Conservation (phyloP, 306 rosid genomes). For the Prunus armeniaca region DNA sequence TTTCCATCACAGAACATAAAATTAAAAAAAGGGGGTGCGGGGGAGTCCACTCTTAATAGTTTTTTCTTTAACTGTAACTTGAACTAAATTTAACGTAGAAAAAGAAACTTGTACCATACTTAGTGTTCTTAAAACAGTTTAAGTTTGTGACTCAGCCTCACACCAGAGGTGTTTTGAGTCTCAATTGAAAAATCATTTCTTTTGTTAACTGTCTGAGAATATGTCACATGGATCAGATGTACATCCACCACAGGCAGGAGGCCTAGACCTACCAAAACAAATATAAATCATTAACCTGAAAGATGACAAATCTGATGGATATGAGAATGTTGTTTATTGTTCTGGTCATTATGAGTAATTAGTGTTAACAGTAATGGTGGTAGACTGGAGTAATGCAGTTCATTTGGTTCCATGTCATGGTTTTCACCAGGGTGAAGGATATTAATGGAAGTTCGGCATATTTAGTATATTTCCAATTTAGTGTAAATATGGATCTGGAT, state of each 20-base stretch:
- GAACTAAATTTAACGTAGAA: neutral
- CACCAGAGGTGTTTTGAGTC: neutral
- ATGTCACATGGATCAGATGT: neutral
- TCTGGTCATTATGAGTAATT: neutral
- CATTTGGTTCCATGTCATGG: neutral
- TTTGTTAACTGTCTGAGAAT: neutral
- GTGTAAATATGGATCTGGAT: neutral
- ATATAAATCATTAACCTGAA: neutral
- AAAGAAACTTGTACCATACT: neutral
- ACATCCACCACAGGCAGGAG: neutral
- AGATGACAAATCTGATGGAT: neutral
- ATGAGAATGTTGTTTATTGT: neutral
- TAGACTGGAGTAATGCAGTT: slow-evolving; percentile 1
- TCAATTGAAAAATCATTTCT: slow-evolving; percentile 1
- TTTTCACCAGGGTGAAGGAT: no score
- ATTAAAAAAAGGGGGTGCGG: neutral
- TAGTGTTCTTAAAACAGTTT: neutral
- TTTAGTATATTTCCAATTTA: neutral
- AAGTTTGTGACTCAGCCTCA: neutral
- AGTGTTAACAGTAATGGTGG: neutral
- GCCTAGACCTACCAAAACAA: neutral
- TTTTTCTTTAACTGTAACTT: neutral
- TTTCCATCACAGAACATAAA: neutral
- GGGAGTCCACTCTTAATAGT: neutral
- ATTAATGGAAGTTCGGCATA: no score